phyloP scores from a whole-genome alignment of 2,329 filamentous ascomycete genomes.

The Colletotrichum lentis region DNA sequence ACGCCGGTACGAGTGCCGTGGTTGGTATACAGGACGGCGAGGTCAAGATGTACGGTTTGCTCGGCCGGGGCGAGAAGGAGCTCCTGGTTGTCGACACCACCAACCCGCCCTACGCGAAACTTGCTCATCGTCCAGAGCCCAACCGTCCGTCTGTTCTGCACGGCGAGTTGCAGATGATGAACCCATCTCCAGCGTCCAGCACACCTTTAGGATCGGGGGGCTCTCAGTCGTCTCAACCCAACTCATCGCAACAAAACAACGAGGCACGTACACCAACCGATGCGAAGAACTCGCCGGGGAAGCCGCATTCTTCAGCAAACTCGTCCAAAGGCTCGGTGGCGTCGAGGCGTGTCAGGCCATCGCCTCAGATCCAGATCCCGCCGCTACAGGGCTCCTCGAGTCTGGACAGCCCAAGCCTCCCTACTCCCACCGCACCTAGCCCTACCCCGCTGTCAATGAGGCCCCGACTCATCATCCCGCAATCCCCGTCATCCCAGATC shows the following conservation, averaged over 20 bases:
- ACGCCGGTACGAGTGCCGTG: constrained; percentile 78
- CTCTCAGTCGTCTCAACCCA: no score
- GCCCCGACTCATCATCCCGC: constrained; percentile 41
- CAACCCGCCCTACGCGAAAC: constrained; percentile 53
- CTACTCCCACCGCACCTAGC: constrained; percentile 48
- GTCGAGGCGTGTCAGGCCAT: not conserved
- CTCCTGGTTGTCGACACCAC: constrained; percentile 73
- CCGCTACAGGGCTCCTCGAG: not conserved
- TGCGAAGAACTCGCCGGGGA: not conserved
- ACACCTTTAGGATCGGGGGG: no score
- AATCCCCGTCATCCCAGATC: not conserved
- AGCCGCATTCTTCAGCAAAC: not conserved
- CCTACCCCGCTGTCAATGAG: constrained; percentile 45
- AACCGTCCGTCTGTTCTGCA: not conserved
- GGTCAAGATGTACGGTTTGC: constrained; percentile 72
- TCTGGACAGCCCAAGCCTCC: constrained; percentile 34
- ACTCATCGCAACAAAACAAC: no score
- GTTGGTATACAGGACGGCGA: constrained; percentile 71
- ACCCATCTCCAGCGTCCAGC: not conserved
- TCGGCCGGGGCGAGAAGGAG: constrained; percentile 75
- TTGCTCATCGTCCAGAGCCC: constrained; percentile 45
- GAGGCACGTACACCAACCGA: no score
- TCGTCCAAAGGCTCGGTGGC: not conserved
- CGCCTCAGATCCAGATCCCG: constrained; percentile 7
- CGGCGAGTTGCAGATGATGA: not conserved